Conservation (phyloP, 768 basidiomycete species). For the Stropharia rugosoannulata region DNA sequence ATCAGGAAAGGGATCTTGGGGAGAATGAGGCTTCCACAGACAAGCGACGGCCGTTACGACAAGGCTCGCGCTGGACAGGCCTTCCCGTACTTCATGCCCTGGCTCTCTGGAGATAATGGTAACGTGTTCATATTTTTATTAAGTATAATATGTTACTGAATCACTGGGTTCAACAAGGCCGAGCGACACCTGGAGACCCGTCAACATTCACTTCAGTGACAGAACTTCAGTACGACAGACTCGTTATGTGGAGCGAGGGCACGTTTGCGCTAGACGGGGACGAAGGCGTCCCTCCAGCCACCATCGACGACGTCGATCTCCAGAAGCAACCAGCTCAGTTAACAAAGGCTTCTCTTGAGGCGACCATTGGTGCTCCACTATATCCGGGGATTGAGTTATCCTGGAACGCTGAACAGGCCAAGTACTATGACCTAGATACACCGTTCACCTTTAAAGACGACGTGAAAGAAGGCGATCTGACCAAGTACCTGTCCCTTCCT, state of each 20-base stretch:
- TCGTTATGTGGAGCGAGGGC: slow-evolving; percentile 26
- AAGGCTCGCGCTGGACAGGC: slow-evolving; percentile 14
- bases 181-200: slow-evolving; percentile 9
- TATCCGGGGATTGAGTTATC: slow-evolving; percentile 33
- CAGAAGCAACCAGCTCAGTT: slow-evolving; percentile 21
- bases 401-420: slow-evolving; percentile 25
- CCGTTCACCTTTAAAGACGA: slow-evolving; percentile 25
- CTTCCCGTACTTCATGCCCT: slow-evolving; percentile 29
- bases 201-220: slow-evolving; percentile 25
- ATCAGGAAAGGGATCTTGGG: slow-evolving; percentile 10
- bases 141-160: background rate
- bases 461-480: slow-evolving; percentile 25
- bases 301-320: slow-evolving; percentile 18
- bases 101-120: slow-evolving; percentile 30
- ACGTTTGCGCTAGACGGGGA: slow-evolving; percentile 13
- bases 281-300: background rate
- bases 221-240: slow-evolving; percentile 28
- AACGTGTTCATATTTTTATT: background rate
- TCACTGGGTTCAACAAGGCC: background rate
- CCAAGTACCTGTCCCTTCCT: slow-evolving; percentile 30
- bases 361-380: slow-evolving; percentile 29
- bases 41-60: slow-evolving; percentile 10
- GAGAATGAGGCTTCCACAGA: slow-evolving; percentile 15
- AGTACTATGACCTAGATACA: slow-evolving; percentile 19
- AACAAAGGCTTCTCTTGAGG: slow-evolving; percentile 27